These are phyloP conservation scores for Silene conica DNA, from an alignment of 148 eudicot genomes.

Conservation along the genomic window DNA sequence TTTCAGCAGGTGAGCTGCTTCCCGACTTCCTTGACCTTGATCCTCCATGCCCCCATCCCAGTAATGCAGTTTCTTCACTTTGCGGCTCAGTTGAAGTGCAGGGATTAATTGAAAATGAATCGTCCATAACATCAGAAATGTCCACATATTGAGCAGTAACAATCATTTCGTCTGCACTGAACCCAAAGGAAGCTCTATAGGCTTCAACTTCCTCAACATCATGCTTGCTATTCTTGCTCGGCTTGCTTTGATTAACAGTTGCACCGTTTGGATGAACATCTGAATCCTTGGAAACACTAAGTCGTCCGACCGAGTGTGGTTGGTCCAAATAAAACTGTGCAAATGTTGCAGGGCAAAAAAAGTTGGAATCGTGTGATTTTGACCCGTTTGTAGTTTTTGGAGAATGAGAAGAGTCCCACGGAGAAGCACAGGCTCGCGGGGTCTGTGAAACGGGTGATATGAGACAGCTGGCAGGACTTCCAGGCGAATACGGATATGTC, in stretches of 20 bases:
- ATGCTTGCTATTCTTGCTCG: constrained; percentile 53
- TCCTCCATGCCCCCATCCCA: constrained; percentile 35
- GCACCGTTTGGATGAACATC: constrained; percentile 66
- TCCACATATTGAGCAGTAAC: constrained; percentile 87
- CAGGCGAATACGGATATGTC: constrained; percentile 72
- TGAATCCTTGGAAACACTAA: constrained; percentile 82
- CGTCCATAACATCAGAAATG: constrained; percentile 77
- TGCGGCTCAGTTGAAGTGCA: constrained; percentile 43
- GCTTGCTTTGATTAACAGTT: constrained; percentile 59
- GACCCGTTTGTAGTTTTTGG: constrained; percentile 41
- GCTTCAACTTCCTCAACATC: constrained; percentile 95
- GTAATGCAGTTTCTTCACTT: constrained; percentile 35
- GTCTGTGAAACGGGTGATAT: constrained; percentile 66
- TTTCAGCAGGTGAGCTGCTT: constrained; percentile 30
- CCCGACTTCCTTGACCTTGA: constrained; percentile 28
- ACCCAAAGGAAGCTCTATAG: constrained; percentile 96
- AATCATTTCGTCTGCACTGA: constrained; percentile 97
- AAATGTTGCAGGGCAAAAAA: constrained; percentile 96
- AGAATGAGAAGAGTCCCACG: constrained; percentile 50
- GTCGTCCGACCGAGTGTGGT: constrained; percentile 78
- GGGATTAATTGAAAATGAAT: constrained; percentile 66
- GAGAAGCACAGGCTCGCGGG: constrained; percentile 45
- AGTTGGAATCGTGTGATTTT: constrained; percentile 70
- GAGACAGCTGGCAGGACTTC: constrained; percentile 81
- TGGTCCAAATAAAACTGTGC: constrained; percentile 92